Evolutionary conservation across 768 basidiomycete genomes (phyloP).

Genomic region (Amylocystis lapponica): DNA sequence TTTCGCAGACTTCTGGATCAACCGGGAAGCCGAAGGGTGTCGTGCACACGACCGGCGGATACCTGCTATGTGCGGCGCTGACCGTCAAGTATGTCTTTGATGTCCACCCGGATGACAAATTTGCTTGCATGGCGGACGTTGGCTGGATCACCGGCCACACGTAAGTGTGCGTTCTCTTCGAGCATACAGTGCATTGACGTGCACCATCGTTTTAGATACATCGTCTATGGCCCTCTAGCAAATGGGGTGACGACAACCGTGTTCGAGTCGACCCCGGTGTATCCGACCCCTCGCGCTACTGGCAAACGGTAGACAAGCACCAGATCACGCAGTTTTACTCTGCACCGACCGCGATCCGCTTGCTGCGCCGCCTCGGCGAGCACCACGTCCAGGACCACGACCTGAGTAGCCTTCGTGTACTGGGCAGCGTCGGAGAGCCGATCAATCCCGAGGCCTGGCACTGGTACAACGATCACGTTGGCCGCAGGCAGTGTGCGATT

Average conservation of each 20-base stretch:
- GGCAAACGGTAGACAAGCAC: slow-evolving; percentile 92
- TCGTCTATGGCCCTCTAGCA: slow-evolving; percentile 91
- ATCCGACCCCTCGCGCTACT: slow-evolving; percentile 94
- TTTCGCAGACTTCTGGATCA: slow-evolving; percentile 77
- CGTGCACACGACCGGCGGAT: slow-evolving; percentile 84
- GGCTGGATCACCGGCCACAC: slow-evolving; percentile 99
- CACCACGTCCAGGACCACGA: slow-evolving; percentile 83
- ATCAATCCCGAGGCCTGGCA: slow-evolving; percentile 99
- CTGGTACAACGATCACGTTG: slow-evolving; percentile 97
- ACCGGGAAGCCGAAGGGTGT: slow-evolving; percentile 98
- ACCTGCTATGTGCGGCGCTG: slow-evolving; percentile 85
- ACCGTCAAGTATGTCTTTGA: slow-evolving; percentile 98
- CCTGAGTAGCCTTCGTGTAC: slow-evolving; percentile 73
- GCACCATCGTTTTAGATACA: slow-evolving; percentile 62
- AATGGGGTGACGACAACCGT: slow-evolving; percentile 81
- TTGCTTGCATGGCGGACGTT: slow-evolving; percentile 97
- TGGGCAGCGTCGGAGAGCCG: slow-evolving; percentile 95
- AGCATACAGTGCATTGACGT: too few relatives aligned
- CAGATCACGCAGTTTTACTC: slow-evolving; percentile 95
- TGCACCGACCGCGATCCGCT: slow-evolving; percentile 90
- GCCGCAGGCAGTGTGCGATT: slow-evolving; percentile 80
- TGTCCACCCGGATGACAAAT: slow-evolving; percentile 91
- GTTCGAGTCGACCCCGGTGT: slow-evolving; percentile 96
- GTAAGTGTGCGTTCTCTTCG: slow-evolving; percentile 30
- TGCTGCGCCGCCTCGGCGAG: slow-evolving; percentile 79